phyloP scores from a whole-genome alignment of 805 yeast species.

The Kuraishia capsulata region DNA sequence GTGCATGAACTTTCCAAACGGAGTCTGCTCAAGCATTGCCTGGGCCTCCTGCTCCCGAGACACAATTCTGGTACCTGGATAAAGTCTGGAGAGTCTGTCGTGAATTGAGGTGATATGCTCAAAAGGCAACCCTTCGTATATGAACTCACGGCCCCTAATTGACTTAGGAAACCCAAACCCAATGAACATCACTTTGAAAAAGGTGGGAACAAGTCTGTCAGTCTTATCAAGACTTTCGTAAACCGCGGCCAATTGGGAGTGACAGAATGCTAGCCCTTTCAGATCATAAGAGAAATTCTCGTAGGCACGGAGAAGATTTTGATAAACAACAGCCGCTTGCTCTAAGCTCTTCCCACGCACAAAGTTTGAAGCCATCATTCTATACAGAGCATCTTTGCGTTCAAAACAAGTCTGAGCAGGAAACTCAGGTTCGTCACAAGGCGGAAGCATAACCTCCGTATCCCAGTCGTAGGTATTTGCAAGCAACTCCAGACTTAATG shows the following conservation, averaged over 20 bases:
- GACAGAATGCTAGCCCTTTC: constrained; percentile 63
- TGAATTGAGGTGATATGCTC: constrained; percentile 82
- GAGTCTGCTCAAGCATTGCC: constrained; percentile 36
- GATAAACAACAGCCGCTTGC: constrained; percentile 70
- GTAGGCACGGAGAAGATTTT: constrained; percentile 69
- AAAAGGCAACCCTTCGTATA: constrained; percentile 80
- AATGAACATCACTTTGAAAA: constrained; percentile 68
- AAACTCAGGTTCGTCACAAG: constrained; percentile 55
- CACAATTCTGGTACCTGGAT: constrained; percentile 75
- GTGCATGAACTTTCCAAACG: constrained; percentile 66
- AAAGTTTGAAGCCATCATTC: constrained; percentile 62
- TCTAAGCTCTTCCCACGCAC: constrained; percentile 66
- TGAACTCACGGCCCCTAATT: constrained; percentile 65
- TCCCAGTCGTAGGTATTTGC: constrained; percentile 76
- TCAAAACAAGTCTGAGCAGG: constrained; percentile 79
- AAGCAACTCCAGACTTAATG: constrained; percentile 65
- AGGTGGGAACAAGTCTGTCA: constrained; percentile 69
- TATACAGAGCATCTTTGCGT: constrained; percentile 65
- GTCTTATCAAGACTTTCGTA: constrained; percentile 57
- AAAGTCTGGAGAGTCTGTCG: constrained; percentile 60
- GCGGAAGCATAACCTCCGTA: constrained; percentile 43
- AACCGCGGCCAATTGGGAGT: constrained; percentile 56
- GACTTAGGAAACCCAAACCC: constrained; percentile 82
- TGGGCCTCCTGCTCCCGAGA: constrained; percentile 46
- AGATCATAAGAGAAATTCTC: constrained; percentile 67